Evolutionary conservation across 2,329 filamentous ascomycete species (phyloP).

Genomic region (Sclerotinia minor): DNA sequence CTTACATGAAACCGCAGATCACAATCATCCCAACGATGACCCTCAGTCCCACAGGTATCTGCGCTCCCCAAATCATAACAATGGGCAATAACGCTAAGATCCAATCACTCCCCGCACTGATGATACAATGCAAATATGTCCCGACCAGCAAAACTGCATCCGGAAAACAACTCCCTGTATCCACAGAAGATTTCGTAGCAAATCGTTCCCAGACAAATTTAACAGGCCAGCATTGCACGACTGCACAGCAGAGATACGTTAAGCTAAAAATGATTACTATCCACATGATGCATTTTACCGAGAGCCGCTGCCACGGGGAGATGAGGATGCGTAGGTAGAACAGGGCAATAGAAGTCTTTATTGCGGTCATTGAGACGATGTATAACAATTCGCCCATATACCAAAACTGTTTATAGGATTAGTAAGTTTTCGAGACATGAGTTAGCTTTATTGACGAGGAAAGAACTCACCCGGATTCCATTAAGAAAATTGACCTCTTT

Average conservation of each 20-base stretch:
- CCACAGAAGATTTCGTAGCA: not conserved
- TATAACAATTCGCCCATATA: not conserved
- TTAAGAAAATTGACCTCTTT: not conserved
- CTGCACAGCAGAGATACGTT: not conserved
- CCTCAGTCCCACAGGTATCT: not conserved
- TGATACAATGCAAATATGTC: not conserved
- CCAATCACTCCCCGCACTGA: conserved; percentile 7
- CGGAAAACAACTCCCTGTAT: not conserved
- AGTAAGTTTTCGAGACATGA: not conserved
- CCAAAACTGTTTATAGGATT: not conserved
- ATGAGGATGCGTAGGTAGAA: conserved; percentile 14
- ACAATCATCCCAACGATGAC: not conserved
- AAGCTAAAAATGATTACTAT: conserved; percentile 1
- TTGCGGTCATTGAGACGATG: not conserved
- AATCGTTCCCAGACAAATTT: not conserved
- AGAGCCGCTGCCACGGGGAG: conserved; percentile 1
- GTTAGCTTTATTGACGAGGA: not conserved
- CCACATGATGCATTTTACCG: not conserved
- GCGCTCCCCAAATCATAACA: conserved; percentile 1
- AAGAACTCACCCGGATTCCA: not conserved
- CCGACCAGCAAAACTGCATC: not conserved
- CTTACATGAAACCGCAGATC: not conserved
- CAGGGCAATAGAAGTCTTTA: not conserved
- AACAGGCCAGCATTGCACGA: conserved; percentile 8
- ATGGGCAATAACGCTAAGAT: not conserved